Conservation (phyloP, 2,329 filamentous ascomycete genomes). For the Diaporthe sp. region DNA sequence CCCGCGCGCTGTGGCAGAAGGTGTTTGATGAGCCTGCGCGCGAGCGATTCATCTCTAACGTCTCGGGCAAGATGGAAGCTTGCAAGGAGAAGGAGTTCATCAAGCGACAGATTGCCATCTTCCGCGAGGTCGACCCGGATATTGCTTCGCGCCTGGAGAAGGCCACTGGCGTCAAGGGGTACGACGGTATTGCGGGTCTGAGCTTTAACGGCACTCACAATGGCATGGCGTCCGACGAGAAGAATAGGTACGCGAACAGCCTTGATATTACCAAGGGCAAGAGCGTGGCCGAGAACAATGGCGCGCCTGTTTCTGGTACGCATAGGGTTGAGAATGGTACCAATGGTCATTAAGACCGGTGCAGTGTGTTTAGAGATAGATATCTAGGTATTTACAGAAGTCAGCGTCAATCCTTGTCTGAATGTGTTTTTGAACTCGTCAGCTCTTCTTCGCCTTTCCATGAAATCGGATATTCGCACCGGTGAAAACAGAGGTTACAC, state of each 20-base stretch:
- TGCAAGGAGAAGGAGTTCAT: conserved; percentile 71
- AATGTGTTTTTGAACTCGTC: not conserved
- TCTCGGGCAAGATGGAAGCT: conserved; percentile 71
- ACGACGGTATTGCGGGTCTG: conserved; percentile 66
- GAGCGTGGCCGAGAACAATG: conserved; percentile 33
- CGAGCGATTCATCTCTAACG: conserved; percentile 70
- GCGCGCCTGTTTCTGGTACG: conserved; percentile 30
- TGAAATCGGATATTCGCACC: too few species aligned
- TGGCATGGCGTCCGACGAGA: conserved; percentile 65
- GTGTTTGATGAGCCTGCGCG: conserved; percentile 71
- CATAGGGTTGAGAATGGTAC: conserved; percentile 22
- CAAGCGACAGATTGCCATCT: conserved; percentile 75
- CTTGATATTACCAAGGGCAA: conserved; percentile 45
- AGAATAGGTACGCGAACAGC: conserved; percentile 63
- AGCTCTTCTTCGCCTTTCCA: too few species aligned
- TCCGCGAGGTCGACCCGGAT: conserved; percentile 72
- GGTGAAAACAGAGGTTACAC: too few species aligned
- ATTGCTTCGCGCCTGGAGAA: conserved; percentile 71
- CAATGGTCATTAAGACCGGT: not conserved
- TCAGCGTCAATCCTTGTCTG: not conserved
- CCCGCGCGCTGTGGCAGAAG: conserved; percentile 70
- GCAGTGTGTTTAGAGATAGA: too few species aligned
- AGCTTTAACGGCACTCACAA: conserved; percentile 73
- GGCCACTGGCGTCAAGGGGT: conserved; percentile 69
- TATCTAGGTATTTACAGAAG: not conserved